A percentile compares a stretch with the other conserved stretches of the same genome.
Conservation (phyloP, 495 filamentous ascomycete species). For the Penicillium macrosclerotiorum region DNA sequence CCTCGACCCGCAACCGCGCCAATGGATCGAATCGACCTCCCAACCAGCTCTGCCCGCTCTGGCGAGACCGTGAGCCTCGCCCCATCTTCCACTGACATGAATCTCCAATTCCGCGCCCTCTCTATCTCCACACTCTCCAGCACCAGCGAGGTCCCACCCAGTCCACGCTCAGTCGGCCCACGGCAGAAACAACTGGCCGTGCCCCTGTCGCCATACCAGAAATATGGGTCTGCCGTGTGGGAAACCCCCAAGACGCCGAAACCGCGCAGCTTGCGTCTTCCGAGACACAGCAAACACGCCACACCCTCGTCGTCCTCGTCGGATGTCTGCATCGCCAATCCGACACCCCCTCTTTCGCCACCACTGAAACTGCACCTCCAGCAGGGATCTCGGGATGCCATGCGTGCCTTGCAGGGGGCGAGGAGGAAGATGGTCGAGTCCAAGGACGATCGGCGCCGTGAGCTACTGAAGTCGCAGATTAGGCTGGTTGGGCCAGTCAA, state of each 20-base stretch:
- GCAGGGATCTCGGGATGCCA: slow-evolving; percentile 28
- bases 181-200: slow-evolving; percentile 33
- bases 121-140: slow-evolving; percentile 25
- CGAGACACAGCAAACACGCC: neutral
- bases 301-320: neutral
- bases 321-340: slow-evolving; percentile 1
- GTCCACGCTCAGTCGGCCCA: neutral
- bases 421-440: slow-evolving; percentile 33
- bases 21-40: neutral
- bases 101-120: slow-evolving; percentile 14
- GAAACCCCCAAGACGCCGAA: slow-evolving; percentile 33
- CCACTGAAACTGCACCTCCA: slow-evolving; percentile 25
- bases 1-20: slow-evolving; percentile 23
- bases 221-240: slow-evolving; percentile 37
- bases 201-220: slow-evolving; percentile 36
- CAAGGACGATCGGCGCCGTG: slow-evolving; percentile 35
- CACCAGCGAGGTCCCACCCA: slow-evolving; percentile 5
- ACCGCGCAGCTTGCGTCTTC: slow-evolving; percentile 27
- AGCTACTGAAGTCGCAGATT: slow-evolving; percentile 44
- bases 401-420: slow-evolving; percentile 29
- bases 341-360: slow-evolving; percentile 19
- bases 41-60: neutral
- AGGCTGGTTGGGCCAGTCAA: slow-evolving; percentile 42
- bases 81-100: neutral
- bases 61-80: neutral